These are phyloP conservation scores for Craspedostauros australis DNA, from an alignment of 108 stramenopile species.

Conservation along the genomic window DNA sequence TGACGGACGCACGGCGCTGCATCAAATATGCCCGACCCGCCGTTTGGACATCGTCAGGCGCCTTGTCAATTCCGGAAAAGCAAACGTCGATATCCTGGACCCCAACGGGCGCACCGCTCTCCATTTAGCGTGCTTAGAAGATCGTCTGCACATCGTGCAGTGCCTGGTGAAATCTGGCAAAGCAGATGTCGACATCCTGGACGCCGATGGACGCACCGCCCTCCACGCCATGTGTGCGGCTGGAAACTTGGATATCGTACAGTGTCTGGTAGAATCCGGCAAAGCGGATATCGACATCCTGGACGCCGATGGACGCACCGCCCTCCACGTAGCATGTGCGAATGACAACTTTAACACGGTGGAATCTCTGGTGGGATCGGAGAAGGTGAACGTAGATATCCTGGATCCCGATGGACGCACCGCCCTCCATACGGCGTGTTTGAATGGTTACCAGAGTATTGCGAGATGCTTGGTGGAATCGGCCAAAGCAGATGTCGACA, in stretches of 20 bases:
- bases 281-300: no score
- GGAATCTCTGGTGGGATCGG: neutral
- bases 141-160: no score
- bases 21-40: no score
- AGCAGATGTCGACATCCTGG: neutral
- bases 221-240: neutral
- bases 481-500: neutral
- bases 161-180: no score
- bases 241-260: neutral
- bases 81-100: no score
- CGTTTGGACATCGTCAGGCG: no score
- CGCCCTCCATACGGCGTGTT: neutral
- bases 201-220: neutral
- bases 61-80: no score
- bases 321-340: neutral
- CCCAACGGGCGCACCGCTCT: no score
- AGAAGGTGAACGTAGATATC: no score
- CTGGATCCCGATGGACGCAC: neutral
- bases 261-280: neutral
- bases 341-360: neutral
- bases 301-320: neutral
- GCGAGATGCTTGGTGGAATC: neutral
- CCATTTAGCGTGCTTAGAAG: no score
- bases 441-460: neutral
- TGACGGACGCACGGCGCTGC: no score